Evolutionary conservation across 495 filamentous ascomycete genomes (phyloP), one percentile per base, ranked within the genome.

Genomic region (Trichoderma reesei): DNA sequence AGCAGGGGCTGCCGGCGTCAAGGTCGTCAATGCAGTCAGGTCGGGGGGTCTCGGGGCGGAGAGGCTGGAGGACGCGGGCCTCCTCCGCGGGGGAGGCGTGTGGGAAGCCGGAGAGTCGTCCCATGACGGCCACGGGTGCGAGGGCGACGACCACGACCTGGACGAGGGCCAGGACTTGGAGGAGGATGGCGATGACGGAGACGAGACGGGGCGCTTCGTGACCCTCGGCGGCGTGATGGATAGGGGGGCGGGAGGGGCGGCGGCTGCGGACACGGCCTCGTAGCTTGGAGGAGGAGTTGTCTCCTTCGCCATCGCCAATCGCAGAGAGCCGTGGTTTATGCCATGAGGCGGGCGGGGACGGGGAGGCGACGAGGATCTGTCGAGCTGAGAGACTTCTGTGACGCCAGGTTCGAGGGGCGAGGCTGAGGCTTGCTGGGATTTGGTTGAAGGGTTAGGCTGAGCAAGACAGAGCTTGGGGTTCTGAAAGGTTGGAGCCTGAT

Each of bases 251-350:
- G 26, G 3, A 56, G 51, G 10, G 6, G 51, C 20, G 34, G 51
- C 51, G 51, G 51, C n/a, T n/a, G n/a, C n/a, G 51, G 51, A 56
- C 51, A n/a, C 16, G 51, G 20, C 51, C 51, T 34, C 51, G 51
- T 56, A 34, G 51, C 16, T 46, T n/a, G 51, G 51, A 31, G 20
- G 51, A 34, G 51, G 20, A 3, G 26, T 56, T n/a, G 51, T 34
- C 51, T 20, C 51, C 51, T 13, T 56, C 20, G 51, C 51, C 51
- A 56, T 56, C 42, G 11, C 42, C 42, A 46, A 14, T 56, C 20
- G 51, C 7, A 56, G 44, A 39, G 20, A 56, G 51, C 51, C 8
- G 18, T 56, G 51, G 10, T 56, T 56, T 56, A 56, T 56, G 51
- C 51, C 51, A 56, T 56, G 51, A 31, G 51, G 0, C 8, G 51